A percentile compares a stretch with the other conserved stretches of the same genome.
Evolutionary conservation across 108 stramenopile species (phyloP).

Genomic region (Poteriospumella lacustris): DNA sequence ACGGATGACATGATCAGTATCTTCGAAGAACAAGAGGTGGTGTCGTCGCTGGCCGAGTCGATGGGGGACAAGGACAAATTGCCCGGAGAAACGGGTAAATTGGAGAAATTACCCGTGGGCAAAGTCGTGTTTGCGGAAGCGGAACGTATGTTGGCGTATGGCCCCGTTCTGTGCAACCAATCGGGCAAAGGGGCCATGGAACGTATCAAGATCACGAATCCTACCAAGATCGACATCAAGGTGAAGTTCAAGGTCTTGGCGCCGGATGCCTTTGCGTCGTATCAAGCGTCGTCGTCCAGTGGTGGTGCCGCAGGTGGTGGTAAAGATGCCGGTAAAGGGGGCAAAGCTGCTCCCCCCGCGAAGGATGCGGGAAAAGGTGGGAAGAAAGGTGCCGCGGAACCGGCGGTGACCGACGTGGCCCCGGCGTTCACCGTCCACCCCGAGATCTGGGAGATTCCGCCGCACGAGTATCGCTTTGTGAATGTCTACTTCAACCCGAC

Average conservation of each 20-base stretch:
- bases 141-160: conserved; percentile 46
- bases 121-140: conserved; percentile 32
- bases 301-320: background rate
- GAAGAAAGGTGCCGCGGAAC: background rate
- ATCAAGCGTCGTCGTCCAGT: background rate
- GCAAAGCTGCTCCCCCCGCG: conserved; percentile 21
- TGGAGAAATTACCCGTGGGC: conserved; percentile 34
- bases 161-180: conserved; percentile 37
- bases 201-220: conserved; percentile 57
- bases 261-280: background rate
- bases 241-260: conserved; percentile 42
- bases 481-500: conserved; percentile 54
- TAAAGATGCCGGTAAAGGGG: background rate
- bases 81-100: conserved; percentile 15
- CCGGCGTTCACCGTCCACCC: conserved; percentile 53
- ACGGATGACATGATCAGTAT: conserved; percentile 39
- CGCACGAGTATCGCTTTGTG: conserved; percentile 61
- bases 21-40: conserved; percentile 60
- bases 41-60: conserved; percentile 40
- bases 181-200: conserved; percentile 40
- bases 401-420: background rate
- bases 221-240: conserved; percentile 50
- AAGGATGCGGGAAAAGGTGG: conserved; percentile 2
- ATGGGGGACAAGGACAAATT: conserved; percentile 3
- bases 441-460: conserved; percentile 49